Evolutionary conservation across 2,329 filamentous ascomycete species (phyloP).

Genomic region (Coniochaeta sp.): DNA sequence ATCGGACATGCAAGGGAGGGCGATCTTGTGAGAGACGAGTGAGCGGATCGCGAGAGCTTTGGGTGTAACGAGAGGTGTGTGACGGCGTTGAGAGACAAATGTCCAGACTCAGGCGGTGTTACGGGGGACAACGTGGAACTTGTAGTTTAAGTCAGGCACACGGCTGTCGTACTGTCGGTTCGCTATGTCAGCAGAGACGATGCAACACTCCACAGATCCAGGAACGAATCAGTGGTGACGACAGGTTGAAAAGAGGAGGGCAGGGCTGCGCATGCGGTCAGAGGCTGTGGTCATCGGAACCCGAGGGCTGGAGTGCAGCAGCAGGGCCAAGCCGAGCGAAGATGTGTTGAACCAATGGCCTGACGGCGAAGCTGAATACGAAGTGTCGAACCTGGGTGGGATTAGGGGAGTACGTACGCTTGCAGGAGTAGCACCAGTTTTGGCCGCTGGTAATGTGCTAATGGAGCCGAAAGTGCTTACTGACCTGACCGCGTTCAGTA

Average conservation of each 20-base stretch:
- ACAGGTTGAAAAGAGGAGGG: not conserved
- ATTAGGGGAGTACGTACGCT: not conserved
- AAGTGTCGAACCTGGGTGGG: not conserved
- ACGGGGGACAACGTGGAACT: slow-evolving; percentile 2
- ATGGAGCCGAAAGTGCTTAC: not conserved
- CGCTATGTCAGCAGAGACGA: not conserved
- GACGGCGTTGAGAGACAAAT: not conserved
- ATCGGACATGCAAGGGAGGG: not conserved
- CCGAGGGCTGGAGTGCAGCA: not conserved
- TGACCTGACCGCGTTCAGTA: not conserved
- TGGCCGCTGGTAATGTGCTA: not conserved
- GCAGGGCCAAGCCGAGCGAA: not conserved
- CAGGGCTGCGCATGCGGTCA: not conserved
- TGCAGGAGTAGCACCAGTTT: not conserved
- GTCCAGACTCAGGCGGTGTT: not conserved
- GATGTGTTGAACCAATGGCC: not conserved
- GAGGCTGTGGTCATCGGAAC: not conserved
- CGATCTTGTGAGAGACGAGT: not conserved
- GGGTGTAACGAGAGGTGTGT: not conserved
- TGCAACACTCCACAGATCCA: not conserved
- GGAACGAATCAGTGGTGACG: not conserved
- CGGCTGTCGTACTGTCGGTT: not conserved
- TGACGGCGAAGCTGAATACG: not conserved
- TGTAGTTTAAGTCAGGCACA: slow-evolving; percentile 2
- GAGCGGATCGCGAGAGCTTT: not conserved